Evolutionary conservation across 305 asterid genomes (phyloP).

Genomic region (Rubia balearica): DNA sequence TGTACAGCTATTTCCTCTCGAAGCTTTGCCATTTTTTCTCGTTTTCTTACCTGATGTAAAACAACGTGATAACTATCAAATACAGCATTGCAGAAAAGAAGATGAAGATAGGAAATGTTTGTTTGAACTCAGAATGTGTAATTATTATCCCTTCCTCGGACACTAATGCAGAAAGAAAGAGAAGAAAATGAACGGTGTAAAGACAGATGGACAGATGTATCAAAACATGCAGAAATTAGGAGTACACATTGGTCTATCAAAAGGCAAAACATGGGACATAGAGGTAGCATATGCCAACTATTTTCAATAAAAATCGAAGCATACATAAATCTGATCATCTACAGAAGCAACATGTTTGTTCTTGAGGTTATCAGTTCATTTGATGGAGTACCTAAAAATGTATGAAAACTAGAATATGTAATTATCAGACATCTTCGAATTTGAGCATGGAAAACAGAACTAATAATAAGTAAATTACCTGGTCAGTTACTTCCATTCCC

Average conservation of each 20-base stretch:
- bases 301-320: too few species aligned
- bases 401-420: too few species aligned
- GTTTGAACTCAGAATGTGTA: not conserved
- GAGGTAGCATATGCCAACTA: not conserved
- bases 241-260: not conserved
- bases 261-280: not conserved
- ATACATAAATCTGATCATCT: too few species aligned
- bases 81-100: constrained; percentile 4
- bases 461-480: constrained; percentile 30
- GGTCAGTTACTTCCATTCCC: constrained; percentile 97
- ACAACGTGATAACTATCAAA: constrained; percentile 12
- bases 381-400: too few species aligned
- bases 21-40: constrained; percentile 81
- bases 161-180: not conserved
- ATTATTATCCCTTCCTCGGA: not conserved
- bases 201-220: not conserved
- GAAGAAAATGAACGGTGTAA: not conserved
- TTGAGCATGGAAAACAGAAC: not conserved
- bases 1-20: constrained; percentile 89
- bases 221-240: not conserved
- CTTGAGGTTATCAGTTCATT: too few species aligned
- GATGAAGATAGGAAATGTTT: not conserved
- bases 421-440: too few species aligned
- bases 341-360: too few species aligned
- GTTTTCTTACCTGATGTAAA: constrained; percentile 49